Evolutionary conservation across 805 yeast genomes (phyloP).

Genomic region (Candida sakaeoensis): DNA sequence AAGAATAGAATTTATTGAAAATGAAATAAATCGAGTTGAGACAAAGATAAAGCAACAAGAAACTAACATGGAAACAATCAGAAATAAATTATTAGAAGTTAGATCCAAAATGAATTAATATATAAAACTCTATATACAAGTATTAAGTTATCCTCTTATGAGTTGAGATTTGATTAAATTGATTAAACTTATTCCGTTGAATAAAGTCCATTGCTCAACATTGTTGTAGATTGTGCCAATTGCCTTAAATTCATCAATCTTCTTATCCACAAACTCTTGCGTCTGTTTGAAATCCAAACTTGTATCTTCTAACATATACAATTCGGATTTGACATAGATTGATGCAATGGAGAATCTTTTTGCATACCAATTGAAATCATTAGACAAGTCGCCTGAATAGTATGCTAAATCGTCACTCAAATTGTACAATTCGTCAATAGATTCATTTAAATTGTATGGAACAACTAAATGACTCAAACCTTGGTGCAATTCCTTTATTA

Average conservation of each 20-base stretch:
- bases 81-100: slow-evolving; percentile 50
- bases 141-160: slow-evolving; percentile 48
- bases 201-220: slow-evolving; percentile 73
- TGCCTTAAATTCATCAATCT: slow-evolving; percentile 49
- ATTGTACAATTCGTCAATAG: slow-evolving; percentile 66
- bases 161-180: slow-evolving; percentile 72
- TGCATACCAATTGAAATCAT: slow-evolving; percentile 91
- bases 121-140: slow-evolving; percentile 1
- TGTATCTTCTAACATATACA: slow-evolving; percentile 75
- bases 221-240: slow-evolving; percentile 60
- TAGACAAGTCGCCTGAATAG: slow-evolving; percentile 73
- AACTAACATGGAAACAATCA: slow-evolving; percentile 52
- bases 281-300: slow-evolving; percentile 57
- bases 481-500: slow-evolving; percentile 38
- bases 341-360: slow-evolving; percentile 69
- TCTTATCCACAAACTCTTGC: slow-evolving; percentile 56
- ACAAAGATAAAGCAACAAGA: slow-evolving; percentile 48
- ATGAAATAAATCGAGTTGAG: slow-evolving; percentile 76
- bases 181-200: slow-evolving; percentile 58
- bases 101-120: slow-evolving; percentile 20
- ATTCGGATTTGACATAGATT: slow-evolving; percentile 70
- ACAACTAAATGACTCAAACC: slow-evolving; percentile 60
- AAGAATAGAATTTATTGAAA: slow-evolving; percentile 81
- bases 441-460: slow-evolving; percentile 56
- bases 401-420: slow-evolving; percentile 81